Evolutionary conservation across 148 eudicot genomes (phyloP).

Genomic region (Salicornia ramosissima): DNA sequence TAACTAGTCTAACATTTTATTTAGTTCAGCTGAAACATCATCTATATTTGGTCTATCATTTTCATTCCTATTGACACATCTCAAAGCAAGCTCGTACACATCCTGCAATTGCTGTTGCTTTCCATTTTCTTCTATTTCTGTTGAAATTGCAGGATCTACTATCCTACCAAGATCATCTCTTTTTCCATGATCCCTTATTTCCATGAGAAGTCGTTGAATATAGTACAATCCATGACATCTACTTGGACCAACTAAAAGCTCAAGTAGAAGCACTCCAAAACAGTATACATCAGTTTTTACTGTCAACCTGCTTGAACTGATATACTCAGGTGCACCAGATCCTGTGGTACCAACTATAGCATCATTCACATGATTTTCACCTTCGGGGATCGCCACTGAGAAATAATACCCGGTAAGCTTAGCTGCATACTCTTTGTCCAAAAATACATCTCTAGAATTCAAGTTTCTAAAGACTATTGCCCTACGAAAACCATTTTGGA

Average conservation of each 20-base stretch:
- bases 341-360: constrained; percentile 6
- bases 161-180: not conserved
- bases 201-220: not conserved
- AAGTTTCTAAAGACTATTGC: constrained; percentile 1
- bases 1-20: constrained; percentile 1
- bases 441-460: not conserved
- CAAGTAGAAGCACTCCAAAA: constrained; percentile 1
- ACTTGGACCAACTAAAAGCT: not conserved
- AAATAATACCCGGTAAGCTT: constrained; percentile 11
- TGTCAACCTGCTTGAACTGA: not conserved
- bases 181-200: not conserved
- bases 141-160: not conserved
- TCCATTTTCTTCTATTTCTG: not conserved
- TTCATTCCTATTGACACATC: not conserved
- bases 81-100: not conserved
- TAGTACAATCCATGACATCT: no score
- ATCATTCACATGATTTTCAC: constrained; percentile 7
- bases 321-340: not conserved
- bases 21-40: constrained; percentile 5
- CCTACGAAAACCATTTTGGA: constrained; percentile 9
- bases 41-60: constrained; percentile 7
- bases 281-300: constrained; percentile 10
- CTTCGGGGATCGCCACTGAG: constrained; percentile 10
- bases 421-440: constrained; percentile 11
- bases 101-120: constrained; percentile 6